Base-by-base conservation (phyloP, 495 filamentous ascomycete species). In the Pyrenopolyporus hunteri region DNA sequence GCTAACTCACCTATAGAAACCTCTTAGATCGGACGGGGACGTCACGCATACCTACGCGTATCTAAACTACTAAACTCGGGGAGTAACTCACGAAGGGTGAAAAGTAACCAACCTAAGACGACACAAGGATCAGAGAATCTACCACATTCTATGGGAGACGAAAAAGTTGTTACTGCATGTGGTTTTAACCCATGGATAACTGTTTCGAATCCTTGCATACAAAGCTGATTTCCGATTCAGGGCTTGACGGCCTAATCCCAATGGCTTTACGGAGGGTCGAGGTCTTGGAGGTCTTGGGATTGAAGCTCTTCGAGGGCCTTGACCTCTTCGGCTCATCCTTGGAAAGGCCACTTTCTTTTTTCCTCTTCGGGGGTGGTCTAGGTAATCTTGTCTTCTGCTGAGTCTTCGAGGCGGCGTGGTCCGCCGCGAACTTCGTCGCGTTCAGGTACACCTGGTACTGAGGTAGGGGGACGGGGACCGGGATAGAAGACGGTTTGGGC, bases 371-470 rank as follows among this genome's bases (percentile, higher is more conserved):
- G 6, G 39, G 45, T 35, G 25, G 44, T 23, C 4, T 29, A 2
- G 47, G 17, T 2, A 16, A 26, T 13, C 49, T 20, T 8, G 22
- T 7, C 4, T 10, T 28, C 26, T 16, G 54, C 11, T 20, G 50
- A 19, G 23, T 17, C 1, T 37, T 9, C 1, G 26, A n/a, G 4
- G 16, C 16, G 2, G 22, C 14, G 23, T 57, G 40, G 1, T 32
- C 36, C 9, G 25, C 20, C 13, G 53, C 59, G 29, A 37, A 52
- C 19, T 23, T 57, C 10, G 36, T 19, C 23, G 57, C 62, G 25
- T 54, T 55, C 1, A 59, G 58, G 26, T 66, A 58, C 1, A 44
- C 49, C 5, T 60, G 49, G 36, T 66, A 63, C 14, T 45, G 11
- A 6, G 63, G 63, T 17, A 53, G 14, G 4, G 54, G 58, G 6